Percentiles rank a stretch among this genome's conserved stretches.
Evolutionary conservation across 2,329 filamentous ascomycete species (phyloP).

Genomic region (Cercospora sp.): DNA sequence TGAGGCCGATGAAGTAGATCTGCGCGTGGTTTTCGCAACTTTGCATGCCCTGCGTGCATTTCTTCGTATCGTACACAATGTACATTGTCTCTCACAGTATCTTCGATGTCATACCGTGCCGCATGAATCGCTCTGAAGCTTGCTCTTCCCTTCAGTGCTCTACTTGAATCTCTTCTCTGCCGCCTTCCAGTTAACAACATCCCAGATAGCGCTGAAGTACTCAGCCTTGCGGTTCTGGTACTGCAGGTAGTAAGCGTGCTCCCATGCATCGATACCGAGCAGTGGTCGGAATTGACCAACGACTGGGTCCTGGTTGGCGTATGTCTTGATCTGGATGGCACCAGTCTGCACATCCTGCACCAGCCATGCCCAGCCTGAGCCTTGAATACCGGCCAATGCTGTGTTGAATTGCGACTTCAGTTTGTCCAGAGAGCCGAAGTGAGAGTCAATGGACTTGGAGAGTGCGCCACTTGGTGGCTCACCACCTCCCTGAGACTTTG

Average conservation of each 20-base stretch:
- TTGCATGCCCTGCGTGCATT: too few relatives aligned
- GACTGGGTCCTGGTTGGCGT: constrained; percentile 86
- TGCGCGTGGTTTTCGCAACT: neutral
- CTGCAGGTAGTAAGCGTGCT: constrained; percentile 94
- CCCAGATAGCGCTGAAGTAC: constrained; percentile 92
- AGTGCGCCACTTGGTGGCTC: constrained; percentile 62
- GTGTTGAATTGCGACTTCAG: constrained; percentile 66
- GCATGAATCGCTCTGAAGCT: neutral
- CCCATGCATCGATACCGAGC: constrained; percentile 90
- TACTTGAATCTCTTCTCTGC: constrained; percentile 52
- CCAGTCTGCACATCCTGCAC: constrained; percentile 65
- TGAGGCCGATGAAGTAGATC: neutral
- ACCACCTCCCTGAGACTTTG: constrained; percentile 66
- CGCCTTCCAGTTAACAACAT: constrained; percentile 93
- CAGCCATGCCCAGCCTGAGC: constrained; percentile 76
- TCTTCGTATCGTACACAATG: constrained; percentile 8
- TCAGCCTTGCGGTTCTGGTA: constrained; percentile 97
- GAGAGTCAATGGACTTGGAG: constrained; percentile 58
- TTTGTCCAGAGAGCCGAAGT: constrained; percentile 59
- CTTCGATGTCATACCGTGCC: neutral
- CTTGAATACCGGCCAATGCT: constrained; percentile 65
- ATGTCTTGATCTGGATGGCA: constrained; percentile 72
- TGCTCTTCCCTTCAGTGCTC: neutral
- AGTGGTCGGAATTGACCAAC: constrained; percentile 79
- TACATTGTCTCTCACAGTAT: neutral